Evolutionary conservation across 345 rosid species (phyloP), one percentile per base, ranked within the genome.

Genomic region (Turnera subulata): DNA sequence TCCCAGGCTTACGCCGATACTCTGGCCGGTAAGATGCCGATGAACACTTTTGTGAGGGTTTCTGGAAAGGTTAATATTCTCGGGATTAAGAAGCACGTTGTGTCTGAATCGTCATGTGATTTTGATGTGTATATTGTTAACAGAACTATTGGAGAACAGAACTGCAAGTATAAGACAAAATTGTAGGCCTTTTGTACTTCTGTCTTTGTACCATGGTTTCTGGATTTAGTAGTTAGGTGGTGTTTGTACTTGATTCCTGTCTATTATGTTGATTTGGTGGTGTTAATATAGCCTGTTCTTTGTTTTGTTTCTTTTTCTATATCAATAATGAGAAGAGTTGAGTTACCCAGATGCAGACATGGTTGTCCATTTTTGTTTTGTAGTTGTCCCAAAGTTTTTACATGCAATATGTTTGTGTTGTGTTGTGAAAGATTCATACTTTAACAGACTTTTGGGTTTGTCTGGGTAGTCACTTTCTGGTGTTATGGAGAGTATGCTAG

Each of bases 61-160:
- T 43, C 85, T 0, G 97, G 94, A 0, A 89, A 85, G 67, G 97
- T 81, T 1, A 55, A 6, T 6, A 48, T 89, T 21, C 38, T 89
- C 6, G 72, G 68, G 0, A 26, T 87, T 6, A 78, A 71, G 55
- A 18, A 87, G 19, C 61, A 66, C 1, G 80, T 85, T 1, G 63
- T 54, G 7, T 64, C 97, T 0, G 68, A 86, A 2, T 51, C 76
- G 14, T 70, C 81, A 3, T 93, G 99, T 10, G 82, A 85, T 63
- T 32, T 93, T 21, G 50, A 24, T 0, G 55, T 93, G 51, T 74
- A 73, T 57, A 13, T 81, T 26, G 37, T 77, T 0, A 80, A 80
- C 52, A 62, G 73, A 0, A 82, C 74, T 1, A 52, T 82, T 9
- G 83, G 78, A 22, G 73, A 78, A 45, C 89, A 71, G 53, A 63